Base-by-base conservation (phyloP, 2,329 filamentous ascomycete genomes). In the Diplodia seriata region DNA sequence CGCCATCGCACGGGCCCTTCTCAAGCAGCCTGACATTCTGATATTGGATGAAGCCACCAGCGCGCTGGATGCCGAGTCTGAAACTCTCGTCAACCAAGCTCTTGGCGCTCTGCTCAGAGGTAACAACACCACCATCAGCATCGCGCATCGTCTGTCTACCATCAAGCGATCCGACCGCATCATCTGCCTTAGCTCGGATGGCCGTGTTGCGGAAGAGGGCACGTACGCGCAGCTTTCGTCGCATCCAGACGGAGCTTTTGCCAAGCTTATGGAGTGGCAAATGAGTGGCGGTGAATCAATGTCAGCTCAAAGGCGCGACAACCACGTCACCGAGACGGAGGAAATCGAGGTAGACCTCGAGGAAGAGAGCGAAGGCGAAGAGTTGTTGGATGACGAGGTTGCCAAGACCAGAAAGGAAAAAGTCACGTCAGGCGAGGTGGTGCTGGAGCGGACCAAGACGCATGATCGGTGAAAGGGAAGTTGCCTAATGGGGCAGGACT, bases 211-310 rank as follows among this genome's bases (percentile, higher is more conserved):
- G 2, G 94, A 99, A 78, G 91, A 91, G 71, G 95, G 95, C 68
- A 91, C 90, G 68, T 99, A 97, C 77, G 81, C 85, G 29, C 87
- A 93, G 71, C 86, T 99, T 26, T 91, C 90, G 64, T 84, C 86
- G 5, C 88, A 92, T 69, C 86, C 87, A 18, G 83, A 90, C 11
- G 96, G 94, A 64, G 93, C 94, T 1, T 99, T 99, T 76, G 94
- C 90, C 73, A 95, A 91, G 81, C 84, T 99, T 65, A 99, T 99
- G 95, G 94, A 98, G 80, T 98, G 94, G 94, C 95, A 99, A 81
- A 91, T 98, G 88, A 95, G 87, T 73, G 94, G 94, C 14, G 91
- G 91, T 9, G 93, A 97, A 40, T 70, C 71, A 8, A 73, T 73
- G 20, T 55, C 71, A 1, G 72, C 55, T 69, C 72, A 61, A 71